Percentiles rank a stretch among this genome's conserved stretches.
Evolutionary conservation across 192 early-diverging fungal species (phyloP).

Genomic region (Linnemannia zychae): DNA sequence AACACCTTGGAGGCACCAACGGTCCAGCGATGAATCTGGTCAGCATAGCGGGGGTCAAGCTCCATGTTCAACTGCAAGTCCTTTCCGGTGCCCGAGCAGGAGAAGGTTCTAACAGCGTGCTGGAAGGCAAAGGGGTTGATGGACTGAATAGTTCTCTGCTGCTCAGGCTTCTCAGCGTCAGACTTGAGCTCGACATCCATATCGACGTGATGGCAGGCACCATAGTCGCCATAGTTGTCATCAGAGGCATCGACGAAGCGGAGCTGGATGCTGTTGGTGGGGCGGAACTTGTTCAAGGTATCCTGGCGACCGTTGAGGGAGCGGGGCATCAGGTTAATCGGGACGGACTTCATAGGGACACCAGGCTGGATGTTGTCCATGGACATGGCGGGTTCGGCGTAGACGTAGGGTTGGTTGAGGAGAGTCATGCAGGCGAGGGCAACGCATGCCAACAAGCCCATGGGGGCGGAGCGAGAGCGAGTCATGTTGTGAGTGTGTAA

Average conservation of each 20-base stretch:
- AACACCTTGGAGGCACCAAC: constrained; percentile 13
- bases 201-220: constrained; percentile 39
- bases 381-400: neutral
- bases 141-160: constrained; percentile 22
- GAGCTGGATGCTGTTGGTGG: constrained; percentile 27
- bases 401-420: neutral
- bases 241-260: constrained; percentile 34
- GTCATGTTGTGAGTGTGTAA: too few species aligned
- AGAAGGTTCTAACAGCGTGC: constrained; percentile 28
- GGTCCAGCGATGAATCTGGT: constrained; percentile 26
- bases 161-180: constrained; percentile 11
- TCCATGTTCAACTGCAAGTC: constrained; percentile 29
- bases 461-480: neutral
- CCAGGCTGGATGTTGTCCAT: constrained; percentile 1
- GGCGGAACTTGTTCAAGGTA: constrained; percentile 23
- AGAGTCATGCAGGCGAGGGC: constrained; percentile 17
- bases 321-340: constrained; percentile 25
- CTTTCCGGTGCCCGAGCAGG: constrained; percentile 14
- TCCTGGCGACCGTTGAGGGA: neutral
- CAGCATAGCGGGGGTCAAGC: constrained; percentile 22
- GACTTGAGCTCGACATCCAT: constrained; percentile 45
- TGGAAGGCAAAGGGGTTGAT: constrained; percentile 49
- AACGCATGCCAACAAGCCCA: constrained; percentile 7
- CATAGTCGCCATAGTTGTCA: neutral
- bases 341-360: constrained; percentile 34